These are phyloP conservation scores for Candida arabinofermentans DNA, from an alignment of 805 yeast genomes.

Conservation along the genomic window DNA sequence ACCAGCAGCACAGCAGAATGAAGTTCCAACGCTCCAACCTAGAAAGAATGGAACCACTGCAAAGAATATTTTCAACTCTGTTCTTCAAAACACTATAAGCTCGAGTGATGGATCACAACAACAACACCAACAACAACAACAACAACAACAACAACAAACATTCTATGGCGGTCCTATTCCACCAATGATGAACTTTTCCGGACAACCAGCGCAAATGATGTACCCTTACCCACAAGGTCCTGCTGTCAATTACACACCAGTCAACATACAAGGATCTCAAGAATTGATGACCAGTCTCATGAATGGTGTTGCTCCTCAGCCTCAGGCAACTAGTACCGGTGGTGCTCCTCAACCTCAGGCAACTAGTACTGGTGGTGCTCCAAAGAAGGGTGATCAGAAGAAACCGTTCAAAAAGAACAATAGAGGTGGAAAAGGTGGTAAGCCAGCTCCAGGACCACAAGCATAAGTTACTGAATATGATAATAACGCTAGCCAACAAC, in stretches of 20 bases:
- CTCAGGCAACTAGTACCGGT: slow-evolving; percentile 2
- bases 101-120: slow-evolving; percentile 19
- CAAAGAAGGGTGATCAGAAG: too few relatives aligned
- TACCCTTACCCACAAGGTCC: slow-evolving; percentile 1
- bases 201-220: neutral
- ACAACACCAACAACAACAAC: neutral
- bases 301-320: slow-evolving; percentile 1
- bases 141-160: neutral
- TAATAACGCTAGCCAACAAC: too few relatives aligned
- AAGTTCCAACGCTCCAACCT: neutral
- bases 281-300: neutral
- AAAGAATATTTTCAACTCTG: slow-evolving; percentile 25
- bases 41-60: slow-evolving; percentile 17
- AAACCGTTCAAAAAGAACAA: too few relatives aligned
- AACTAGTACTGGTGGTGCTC: slow-evolving; percentile 4
- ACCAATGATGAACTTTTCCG: slow-evolving; percentile 1
- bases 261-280: neutral
- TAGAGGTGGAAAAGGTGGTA: too few relatives aligned
- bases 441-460: too few relatives aligned
- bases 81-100: slow-evolving; percentile 13
- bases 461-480: too few relatives aligned
- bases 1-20: slow-evolving; percentile 5
- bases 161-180: neutral
- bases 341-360: neutral
- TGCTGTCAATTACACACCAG: neutral